A percentile compares a stretch with the other conserved stretches of the same genome.
Conservation (phyloP, 73 alveolate genomes). For the Vitrella brassicaformis region DNA sequence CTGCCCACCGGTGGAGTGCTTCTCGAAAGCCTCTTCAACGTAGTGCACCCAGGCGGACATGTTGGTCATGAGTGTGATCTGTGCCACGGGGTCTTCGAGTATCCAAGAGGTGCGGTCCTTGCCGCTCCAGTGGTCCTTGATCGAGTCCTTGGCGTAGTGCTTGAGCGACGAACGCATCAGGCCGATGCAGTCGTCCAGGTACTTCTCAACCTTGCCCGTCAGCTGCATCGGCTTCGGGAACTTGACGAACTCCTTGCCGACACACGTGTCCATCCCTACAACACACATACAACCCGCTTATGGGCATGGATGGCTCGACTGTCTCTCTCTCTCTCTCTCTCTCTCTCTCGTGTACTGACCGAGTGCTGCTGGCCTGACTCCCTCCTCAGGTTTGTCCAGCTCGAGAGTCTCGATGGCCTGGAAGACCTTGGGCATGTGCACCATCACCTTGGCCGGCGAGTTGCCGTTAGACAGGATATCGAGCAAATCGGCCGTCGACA, state of each 20-base stretch:
- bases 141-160: slow-evolving; percentile 56
- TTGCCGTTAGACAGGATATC: slow-evolving; percentile 95
- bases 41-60: slow-evolving; percentile 53
- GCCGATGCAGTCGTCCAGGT: slow-evolving; percentile 39
- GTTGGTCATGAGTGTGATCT: slow-evolving; percentile 67
- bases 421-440: slow-evolving; percentile 54
- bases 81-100: slow-evolving; percentile 60
- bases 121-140: slow-evolving; percentile 32
- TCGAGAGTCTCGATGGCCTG: slow-evolving; percentile 84
- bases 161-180: slow-evolving; percentile 61
- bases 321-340: slow-evolving; percentile 55
- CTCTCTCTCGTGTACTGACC: slow-evolving; percentile 14
- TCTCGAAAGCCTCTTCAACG: slow-evolving; percentile 55
- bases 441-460: slow-evolving; percentile 21
- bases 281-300: slow-evolving; percentile 43
- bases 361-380: neutral
- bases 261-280: slow-evolving; percentile 93
- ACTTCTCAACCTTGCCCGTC: slow-evolving; percentile 65
- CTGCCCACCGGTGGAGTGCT: slow-evolving; percentile 19
- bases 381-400: slow-evolving; percentile 44
- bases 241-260: slow-evolving; percentile 92
- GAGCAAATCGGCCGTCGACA: slow-evolving; percentile 94
- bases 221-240: slow-evolving; percentile 83
- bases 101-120: slow-evolving; percentile 68
- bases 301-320: neutral